These are phyloP conservation scores for Aethionema arabicum DNA, from an alignment of 345 rosid species.

Conservation along the genomic window DNA sequence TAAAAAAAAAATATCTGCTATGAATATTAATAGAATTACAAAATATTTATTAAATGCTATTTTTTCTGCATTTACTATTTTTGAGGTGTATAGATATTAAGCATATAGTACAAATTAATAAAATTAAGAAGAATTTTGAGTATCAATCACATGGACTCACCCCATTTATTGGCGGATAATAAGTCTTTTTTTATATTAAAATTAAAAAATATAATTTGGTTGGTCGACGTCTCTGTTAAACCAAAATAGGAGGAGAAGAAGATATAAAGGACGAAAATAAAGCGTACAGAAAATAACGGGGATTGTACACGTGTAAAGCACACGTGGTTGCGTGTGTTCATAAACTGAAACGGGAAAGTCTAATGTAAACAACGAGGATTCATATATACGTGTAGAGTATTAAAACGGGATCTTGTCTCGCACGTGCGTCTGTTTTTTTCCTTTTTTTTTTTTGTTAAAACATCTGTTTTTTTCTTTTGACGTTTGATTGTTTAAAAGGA, in stretches of 20 bases:
- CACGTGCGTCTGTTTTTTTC: slow-evolving; percentile 36
- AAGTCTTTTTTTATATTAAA: neutral
- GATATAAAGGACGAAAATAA: neutral
- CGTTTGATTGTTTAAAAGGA: slow-evolving; percentile 26
- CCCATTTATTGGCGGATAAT: slow-evolving; percentile 28
- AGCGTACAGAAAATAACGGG: slow-evolving; percentile 3
- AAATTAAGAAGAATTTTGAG: neutral
- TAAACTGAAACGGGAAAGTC: slow-evolving; percentile 30
- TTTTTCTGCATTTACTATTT: no score
- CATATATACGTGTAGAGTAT: slow-evolving; percentile 14
- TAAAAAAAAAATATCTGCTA: no score
- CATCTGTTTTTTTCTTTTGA: slow-evolving; percentile 22
- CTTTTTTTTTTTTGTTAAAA: no score
- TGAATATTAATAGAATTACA: no score
- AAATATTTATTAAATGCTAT: no score
- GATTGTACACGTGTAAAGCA: slow-evolving; percentile 30
- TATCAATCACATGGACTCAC: slow-evolving; percentile 31
- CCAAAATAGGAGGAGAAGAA: neutral
- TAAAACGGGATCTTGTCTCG: slow-evolving; percentile 24
- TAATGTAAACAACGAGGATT: slow-evolving; percentile 5
- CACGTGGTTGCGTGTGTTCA: slow-evolving; percentile 23
- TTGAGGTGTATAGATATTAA: no score
- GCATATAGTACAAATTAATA: no score
- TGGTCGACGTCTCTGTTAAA: neutral
- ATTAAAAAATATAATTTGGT: neutral